Conservation (phyloP, 129 eudicot species). For the Gnaphalium uliginosum region DNA sequence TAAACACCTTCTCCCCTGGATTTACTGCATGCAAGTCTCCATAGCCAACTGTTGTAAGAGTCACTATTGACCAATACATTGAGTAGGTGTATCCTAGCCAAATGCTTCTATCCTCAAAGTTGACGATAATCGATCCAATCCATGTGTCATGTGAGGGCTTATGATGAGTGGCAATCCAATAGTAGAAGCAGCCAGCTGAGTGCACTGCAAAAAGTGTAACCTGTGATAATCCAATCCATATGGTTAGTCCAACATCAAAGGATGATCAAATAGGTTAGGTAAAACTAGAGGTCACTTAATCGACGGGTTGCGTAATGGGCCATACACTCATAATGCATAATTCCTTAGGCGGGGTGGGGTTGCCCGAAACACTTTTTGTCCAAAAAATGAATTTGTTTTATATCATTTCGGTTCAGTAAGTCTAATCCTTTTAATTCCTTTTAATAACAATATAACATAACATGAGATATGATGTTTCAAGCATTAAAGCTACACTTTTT, state of each 20-base stretch:
- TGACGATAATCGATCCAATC: slow-evolving; percentile 48
- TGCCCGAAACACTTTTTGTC: neutral
- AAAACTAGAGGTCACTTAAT: neutral
- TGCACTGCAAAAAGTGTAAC: slow-evolving; percentile 71
- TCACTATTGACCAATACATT: slow-evolving; percentile 76
- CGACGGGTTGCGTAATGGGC: neutral
- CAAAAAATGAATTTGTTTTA: neutral
- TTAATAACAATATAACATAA: no score
- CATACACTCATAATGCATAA: neutral
- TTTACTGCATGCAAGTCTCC: slow-evolving; percentile 68
- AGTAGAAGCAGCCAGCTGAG: slow-evolving; percentile 70
- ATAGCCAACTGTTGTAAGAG: slow-evolving; percentile 72
- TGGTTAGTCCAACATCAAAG: slow-evolving; percentile 6
- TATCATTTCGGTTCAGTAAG: neutral
- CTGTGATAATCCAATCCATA: slow-evolving; percentile 32
- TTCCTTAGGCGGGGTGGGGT: neutral
- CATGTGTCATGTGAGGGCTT: slow-evolving; percentile 46
- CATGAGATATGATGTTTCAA: neutral
- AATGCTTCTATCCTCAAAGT: slow-evolving; percentile 53
- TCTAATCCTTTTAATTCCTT: neutral
- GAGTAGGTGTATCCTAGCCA: slow-evolving; percentile 69
- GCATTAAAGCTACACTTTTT: neutral
- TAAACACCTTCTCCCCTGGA: slow-evolving; percentile 66
- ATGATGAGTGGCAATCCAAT: slow-evolving; percentile 66
- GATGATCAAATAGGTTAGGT: neutral